Percentiles rank a stretch among this genome's conserved stretches.
phyloP scores from a whole-genome alignment of 257 asterid species.

The Capsicum baccatum region DNA sequence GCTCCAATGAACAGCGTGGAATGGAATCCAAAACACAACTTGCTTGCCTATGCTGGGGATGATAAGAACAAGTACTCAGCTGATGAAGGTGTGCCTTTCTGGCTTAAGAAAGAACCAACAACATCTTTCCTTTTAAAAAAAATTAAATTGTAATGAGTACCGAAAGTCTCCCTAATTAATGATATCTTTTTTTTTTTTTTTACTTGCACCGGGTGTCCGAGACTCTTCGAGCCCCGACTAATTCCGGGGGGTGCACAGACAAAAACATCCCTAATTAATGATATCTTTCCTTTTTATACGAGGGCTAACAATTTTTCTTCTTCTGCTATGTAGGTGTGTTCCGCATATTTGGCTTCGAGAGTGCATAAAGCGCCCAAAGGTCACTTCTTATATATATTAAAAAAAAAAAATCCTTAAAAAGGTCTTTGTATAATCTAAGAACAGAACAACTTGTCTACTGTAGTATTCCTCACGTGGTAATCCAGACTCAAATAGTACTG shows the following conservation, averaged over 20 bases:
- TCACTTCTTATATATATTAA: background rate
- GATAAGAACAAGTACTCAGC: slow-evolving; percentile 91
- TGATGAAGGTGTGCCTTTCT: slow-evolving; percentile 72
- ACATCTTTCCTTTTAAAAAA: no score
- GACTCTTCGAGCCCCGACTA: no score
- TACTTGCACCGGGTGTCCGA: slow-evolving; percentile 7
- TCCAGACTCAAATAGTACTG: background rate
- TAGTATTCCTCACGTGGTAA: background rate
- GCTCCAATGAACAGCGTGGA: slow-evolving; percentile 99
- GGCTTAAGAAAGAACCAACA: no score
- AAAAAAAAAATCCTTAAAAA: background rate
- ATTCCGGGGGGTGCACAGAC: no score
- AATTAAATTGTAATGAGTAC: no score
- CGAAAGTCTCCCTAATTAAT: no score
- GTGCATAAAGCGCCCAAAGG: slow-evolving; percentile 42
- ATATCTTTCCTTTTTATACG: background rate
- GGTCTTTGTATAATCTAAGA: background rate
- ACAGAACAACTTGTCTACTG: background rate
- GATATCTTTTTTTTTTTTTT: background rate
- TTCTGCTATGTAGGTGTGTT: slow-evolving; percentile 64
- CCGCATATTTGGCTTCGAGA: slow-evolving; percentile 89
- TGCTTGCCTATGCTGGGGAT: slow-evolving; percentile 98
- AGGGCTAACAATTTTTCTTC: background rate
- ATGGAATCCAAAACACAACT: slow-evolving; percentile 89
- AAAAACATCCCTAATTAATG: background rate